Evolutionary conservation across 2,329 filamentous ascomycete species (phyloP), one percentile per base, ranked within the genome.

Genomic region (Aspergillus japonicus): DNA sequence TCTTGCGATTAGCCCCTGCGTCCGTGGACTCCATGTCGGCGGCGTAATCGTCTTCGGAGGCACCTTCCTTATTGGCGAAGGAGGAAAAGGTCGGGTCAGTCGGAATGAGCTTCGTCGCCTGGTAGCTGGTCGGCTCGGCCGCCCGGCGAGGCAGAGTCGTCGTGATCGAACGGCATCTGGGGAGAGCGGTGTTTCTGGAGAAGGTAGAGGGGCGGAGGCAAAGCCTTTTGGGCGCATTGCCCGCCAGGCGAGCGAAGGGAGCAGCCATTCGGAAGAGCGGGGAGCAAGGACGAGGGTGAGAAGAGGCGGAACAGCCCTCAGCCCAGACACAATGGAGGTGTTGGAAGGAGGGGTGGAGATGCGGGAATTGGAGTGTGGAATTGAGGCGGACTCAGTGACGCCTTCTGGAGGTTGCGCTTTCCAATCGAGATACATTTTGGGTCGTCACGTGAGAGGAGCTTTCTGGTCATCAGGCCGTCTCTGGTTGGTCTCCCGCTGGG

Each of bases 1-100:
- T 90, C 85, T 97, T 98, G 78, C 94, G 89, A 79, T 82, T 78
- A 55, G 68, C 66, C 50, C 72, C 72, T 63, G 70, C 66, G 39
- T 66, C 73, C 58, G 78, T 72, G 57, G 77, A 80, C 68, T 84
- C 82, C 55, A 82, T 78, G 47, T 69, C 78, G 26, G 81, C 75
- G 64, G 78, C 79, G 61, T 72, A 68, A 59, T 81, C 79, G 55
- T 69, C 57, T 56, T 64, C 60, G 39, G 77, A 70, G 35, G 78
- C 69, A 65, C 78, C 71, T 53, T 78, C 73, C 61, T 75, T 77
- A 70, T 76, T 75, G 58, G 70, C 69, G 47, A 81, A 73, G 49
- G 76, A 73, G 49, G 75, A 76, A 68, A 87, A 87, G 60, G 77
- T 78, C 59, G 82, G 78, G 71, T 88, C 85, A 47, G 85, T 85